phyloP scores from a whole-genome alignment of 345 rosid genomes.

The Eucalyptus lansdowneana region DNA sequence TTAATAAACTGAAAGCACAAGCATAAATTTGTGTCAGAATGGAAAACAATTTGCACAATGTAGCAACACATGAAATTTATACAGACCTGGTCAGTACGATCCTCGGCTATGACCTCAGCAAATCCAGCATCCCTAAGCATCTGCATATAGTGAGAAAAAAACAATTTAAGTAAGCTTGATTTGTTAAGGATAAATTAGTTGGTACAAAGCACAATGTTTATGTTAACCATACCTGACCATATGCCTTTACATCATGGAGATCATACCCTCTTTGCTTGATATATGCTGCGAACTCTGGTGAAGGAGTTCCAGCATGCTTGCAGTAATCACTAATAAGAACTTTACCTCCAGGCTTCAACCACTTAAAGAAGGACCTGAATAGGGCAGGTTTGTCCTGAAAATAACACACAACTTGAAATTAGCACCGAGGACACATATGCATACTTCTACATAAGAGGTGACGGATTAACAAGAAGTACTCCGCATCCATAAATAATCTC shows the following conservation, averaged over 20 bases:
- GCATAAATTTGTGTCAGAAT: not conserved
- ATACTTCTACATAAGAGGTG: not conserved
- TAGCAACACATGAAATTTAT: not conserved
- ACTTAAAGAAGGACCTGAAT: constrained; percentile 76
- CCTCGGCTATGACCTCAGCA: constrained; percentile 59
- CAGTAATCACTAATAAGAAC: constrained; percentile 94
- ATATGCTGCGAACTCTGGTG: constrained; percentile 53
- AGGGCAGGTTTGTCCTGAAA: constrained; percentile 90
- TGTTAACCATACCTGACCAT: constrained; percentile 54
- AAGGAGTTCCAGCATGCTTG: constrained; percentile 54
- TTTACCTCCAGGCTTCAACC: constrained; percentile 94
- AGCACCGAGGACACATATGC: not conserved
- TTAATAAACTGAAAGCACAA: constrained; percentile 46
- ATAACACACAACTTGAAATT: not conserved
- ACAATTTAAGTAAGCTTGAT: not conserved
- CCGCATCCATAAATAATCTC: not conserved
- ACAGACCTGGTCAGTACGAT: constrained; percentile 70
- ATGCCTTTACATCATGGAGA: constrained; percentile 71
- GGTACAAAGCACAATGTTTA: not conserved
- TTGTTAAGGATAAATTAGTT: not conserved
- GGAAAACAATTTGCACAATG: not conserved
- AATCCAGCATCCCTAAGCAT: constrained; percentile 62
- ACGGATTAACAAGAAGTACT: not conserved
- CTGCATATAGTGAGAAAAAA: not conserved
- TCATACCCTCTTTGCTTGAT: constrained; percentile 90